These are phyloP conservation scores for Circinella umbellata DNA, from an alignment of 371 early-diverging fungal species.

Conservation along the genomic window DNA sequence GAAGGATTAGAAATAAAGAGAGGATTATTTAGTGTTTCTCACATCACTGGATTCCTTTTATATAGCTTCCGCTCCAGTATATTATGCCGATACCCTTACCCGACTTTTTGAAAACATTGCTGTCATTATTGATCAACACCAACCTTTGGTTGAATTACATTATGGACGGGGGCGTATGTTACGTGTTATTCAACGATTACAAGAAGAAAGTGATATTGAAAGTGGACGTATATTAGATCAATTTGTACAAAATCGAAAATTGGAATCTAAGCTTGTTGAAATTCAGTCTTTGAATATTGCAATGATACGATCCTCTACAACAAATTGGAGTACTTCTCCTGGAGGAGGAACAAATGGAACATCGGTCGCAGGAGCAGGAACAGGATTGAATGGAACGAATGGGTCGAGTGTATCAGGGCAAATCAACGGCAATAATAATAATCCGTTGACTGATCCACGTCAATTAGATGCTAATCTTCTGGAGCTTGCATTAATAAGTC, in stretches of 20 bases:
- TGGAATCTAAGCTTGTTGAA: slow-evolving; percentile 50
- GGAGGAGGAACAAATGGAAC: slow-evolving; percentile 12
- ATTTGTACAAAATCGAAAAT: slow-evolving; percentile 55
- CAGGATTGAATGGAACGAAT: slow-evolving; percentile 6
- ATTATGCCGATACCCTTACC: slow-evolving; percentile 78
- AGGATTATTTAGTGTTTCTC: too few relatives aligned
- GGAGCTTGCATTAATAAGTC: slow-evolving; percentile 83
- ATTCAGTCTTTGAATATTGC: slow-evolving; percentile 43
- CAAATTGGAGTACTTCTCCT: slow-evolving; percentile 31
- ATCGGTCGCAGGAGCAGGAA: background rate
- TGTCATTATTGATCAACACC: slow-evolving; percentile 82
- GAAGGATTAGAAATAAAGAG: background rate
- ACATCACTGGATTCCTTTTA: background rate
- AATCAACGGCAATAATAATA: background rate
- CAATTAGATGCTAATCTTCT: slow-evolving; percentile 75
- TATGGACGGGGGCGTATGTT: slow-evolving; percentile 90
- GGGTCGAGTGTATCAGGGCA: slow-evolving; percentile 15
- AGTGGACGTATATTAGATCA: slow-evolving; percentile 76
- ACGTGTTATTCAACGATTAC: slow-evolving; percentile 83
- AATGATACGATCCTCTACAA: slow-evolving; percentile 33
- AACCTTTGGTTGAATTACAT: slow-evolving; percentile 77
- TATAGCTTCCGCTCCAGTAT: slow-evolving; percentile 33
- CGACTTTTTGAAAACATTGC: slow-evolving; percentile 89
- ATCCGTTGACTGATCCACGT: slow-evolving; percentile 64
- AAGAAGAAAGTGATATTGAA: slow-evolving; percentile 86